phyloP scores from a whole-genome alignment of 1,139 yeast species.

The Pneumocystis carinii region DNA sequence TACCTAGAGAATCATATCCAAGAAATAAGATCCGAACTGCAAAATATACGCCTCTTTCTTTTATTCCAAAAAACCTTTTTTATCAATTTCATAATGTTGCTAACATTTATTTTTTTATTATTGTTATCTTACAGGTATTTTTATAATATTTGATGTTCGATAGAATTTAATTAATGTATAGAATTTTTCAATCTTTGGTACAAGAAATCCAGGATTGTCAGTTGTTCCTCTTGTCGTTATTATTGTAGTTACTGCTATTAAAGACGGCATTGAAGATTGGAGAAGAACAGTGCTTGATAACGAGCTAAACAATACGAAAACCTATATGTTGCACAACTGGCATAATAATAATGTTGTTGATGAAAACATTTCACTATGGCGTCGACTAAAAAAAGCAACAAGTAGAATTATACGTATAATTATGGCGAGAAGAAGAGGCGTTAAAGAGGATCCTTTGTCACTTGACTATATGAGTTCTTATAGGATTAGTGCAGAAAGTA shows the following conservation, averaged over 20 bases:
- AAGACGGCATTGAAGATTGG: slow-evolving; percentile 90
- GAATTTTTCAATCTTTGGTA: slow-evolving; percentile 73
- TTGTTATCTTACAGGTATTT: slow-evolving; percentile 55
- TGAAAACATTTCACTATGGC: slow-evolving; percentile 50
- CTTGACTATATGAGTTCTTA: slow-evolving; percentile 8
- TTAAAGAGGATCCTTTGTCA: slow-evolving; percentile 9
- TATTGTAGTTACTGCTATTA: slow-evolving; percentile 72
- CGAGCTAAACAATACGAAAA: slow-evolving; percentile 75
- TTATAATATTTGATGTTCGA: not conserved
- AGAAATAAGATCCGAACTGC: slow-evolving; percentile 92
- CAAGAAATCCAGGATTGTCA: slow-evolving; percentile 71
- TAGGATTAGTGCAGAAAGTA: slow-evolving; percentile 7
- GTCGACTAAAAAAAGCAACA: slow-evolving; percentile 42
- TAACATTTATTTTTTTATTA: slow-evolving; percentile 65
- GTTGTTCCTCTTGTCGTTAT: slow-evolving; percentile 91
- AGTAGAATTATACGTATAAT: slow-evolving; percentile 20
- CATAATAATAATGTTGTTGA: slow-evolving; percentile 65
- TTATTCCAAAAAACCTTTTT: slow-evolving; percentile 67
- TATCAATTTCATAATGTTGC: slow-evolving; percentile 83
- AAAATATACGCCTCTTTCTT: slow-evolving; percentile 79
- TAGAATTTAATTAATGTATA: slow-evolving; percentile 21
- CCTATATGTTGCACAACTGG: slow-evolving; percentile 59
- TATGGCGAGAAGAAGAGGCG: slow-evolving; percentile 12
- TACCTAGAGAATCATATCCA: slow-evolving; percentile 45
- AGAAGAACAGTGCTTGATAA: slow-evolving; percentile 65